A percentile compares a stretch with the other conserved stretches of the same genome.
Evolutionary conservation across 106 monocot genomes (phyloP).

Genomic region (Platanthera zijinensis): DNA sequence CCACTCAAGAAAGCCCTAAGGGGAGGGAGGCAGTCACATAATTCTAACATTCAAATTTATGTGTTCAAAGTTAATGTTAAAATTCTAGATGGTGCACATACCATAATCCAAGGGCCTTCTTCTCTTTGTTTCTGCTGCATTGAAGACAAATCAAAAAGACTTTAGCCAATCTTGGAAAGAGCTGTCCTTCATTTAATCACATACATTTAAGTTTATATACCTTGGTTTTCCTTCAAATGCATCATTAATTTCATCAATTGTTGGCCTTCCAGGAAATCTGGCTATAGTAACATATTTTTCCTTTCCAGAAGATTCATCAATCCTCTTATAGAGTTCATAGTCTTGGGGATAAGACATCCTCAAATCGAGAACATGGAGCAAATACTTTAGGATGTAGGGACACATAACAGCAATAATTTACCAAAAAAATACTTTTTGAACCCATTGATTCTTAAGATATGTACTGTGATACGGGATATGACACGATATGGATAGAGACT

Average conservation of each 20-base stretch:
- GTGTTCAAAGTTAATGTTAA: neutral
- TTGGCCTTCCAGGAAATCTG: slow-evolving; percentile 65
- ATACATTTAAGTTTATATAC: slow-evolving; percentile 19
- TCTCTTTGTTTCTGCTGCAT: slow-evolving; percentile 50
- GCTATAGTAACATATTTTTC: slow-evolving; percentile 69
- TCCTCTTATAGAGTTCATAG: slow-evolving; percentile 73
- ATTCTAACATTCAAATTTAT: neutral
- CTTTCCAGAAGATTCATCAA: slow-evolving; percentile 55
- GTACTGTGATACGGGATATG: too few relatives aligned
- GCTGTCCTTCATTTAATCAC: neutral
- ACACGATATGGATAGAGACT: too few relatives aligned
- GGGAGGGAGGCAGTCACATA: neutral
- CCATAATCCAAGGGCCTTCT: slow-evolving; percentile 61
- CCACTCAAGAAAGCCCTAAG: slow-evolving; percentile 69
- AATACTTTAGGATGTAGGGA: neutral
- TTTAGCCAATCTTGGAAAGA: neutral
- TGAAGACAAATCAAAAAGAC: slow-evolving; percentile 6
- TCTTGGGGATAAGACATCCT: slow-evolving; percentile 87
- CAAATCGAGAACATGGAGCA: slow-evolving; percentile 10
- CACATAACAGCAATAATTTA: too few relatives aligned
- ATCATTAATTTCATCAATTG: slow-evolving; percentile 73
- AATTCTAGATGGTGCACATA: slow-evolving; percentile 12
- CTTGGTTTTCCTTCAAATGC: slow-evolving; percentile 72
- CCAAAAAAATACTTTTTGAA: too few relatives aligned
- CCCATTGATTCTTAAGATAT: too few relatives aligned